phyloP scores from a whole-genome alignment of 2,329 filamentous ascomycete species.

The Botrytis fabae region DNA sequence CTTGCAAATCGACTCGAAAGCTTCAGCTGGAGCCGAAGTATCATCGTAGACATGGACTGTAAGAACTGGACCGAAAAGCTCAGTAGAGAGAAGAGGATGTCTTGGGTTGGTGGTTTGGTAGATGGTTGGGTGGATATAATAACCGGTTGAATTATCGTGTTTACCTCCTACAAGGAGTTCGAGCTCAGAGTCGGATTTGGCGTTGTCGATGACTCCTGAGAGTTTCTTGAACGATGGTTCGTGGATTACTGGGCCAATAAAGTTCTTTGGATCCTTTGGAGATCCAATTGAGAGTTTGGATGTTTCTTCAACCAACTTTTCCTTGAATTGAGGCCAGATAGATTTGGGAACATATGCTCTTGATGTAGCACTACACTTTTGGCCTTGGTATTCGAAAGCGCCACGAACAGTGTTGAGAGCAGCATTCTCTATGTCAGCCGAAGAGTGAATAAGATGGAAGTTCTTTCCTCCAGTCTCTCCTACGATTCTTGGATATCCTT shows the following conservation, averaged over 20 bases:
- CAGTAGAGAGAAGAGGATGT: constrained; percentile 72
- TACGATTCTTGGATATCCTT: constrained; percentile 82
- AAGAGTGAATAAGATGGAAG: constrained; percentile 79
- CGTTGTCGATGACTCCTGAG: constrained; percentile 70
- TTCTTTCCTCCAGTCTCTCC: constrained; percentile 94
- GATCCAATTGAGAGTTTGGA: constrained; percentile 69
- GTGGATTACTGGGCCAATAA: constrained; percentile 90
- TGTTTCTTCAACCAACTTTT: constrained; percentile 65
- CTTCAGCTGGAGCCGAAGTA: constrained; percentile 48
- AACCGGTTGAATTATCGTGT: constrained; percentile 76
- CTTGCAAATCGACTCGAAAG: constrained; percentile 60
- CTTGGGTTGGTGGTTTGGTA: constrained; percentile 72
- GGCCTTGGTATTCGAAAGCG: constrained; percentile 87
- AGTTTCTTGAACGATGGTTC: constrained; percentile 79
- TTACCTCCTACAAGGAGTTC: constrained; percentile 73
- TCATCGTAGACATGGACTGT: constrained; percentile 79
- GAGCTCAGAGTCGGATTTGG: constrained; percentile 73
- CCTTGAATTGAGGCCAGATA: constrained; percentile 69
- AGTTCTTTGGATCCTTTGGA: constrained; percentile 69
- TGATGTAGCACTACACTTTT: constrained; percentile 87
- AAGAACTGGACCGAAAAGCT: constrained; percentile 80
- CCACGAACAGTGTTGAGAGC: constrained; percentile 80
- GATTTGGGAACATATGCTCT: constrained; percentile 76
- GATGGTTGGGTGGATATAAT: constrained; percentile 81
- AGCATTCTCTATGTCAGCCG: constrained; percentile 76